A percentile compares a stretch with the other conserved stretches of the same genome.
Evolutionary conservation across 2,329 filamentous ascomycete genomes (phyloP).

Genomic region (Phialophora chinensis): DNA sequence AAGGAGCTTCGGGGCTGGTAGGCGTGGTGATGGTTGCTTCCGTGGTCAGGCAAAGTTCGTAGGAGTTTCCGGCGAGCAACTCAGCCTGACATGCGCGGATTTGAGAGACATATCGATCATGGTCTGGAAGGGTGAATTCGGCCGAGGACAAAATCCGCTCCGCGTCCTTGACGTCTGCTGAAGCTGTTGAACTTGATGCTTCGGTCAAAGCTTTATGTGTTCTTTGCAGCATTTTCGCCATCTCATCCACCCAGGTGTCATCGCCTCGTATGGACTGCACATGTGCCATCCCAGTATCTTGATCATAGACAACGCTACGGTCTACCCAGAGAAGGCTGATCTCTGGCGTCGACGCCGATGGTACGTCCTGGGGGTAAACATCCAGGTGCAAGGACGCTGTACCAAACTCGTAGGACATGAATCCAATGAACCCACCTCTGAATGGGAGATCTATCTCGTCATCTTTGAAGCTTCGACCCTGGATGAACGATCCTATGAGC

Average conservation of each 20-base stretch:
- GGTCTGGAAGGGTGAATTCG: constrained; percentile 46
- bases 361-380: constrained; percentile 56
- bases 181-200: constrained; percentile 42
- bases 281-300: constrained; percentile 64
- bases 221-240: constrained; percentile 28
- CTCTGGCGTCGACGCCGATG: constrained; percentile 62
- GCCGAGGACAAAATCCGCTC: constrained; percentile 37
- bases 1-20: constrained; percentile 54
- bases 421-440: constrained; percentile 83
- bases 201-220: neutral
- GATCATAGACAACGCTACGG: constrained; percentile 78
- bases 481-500: constrained; percentile 24
- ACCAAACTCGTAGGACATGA: constrained; percentile 83
- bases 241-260: constrained; percentile 57
- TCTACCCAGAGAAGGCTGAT: constrained; percentile 78
- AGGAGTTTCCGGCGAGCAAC: constrained; percentile 79
- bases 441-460: constrained; percentile 59
- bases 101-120: constrained; percentile 66
- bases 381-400: constrained; percentile 53
- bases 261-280: constrained; percentile 68
- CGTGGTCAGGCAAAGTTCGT: constrained; percentile 83
- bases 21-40: constrained; percentile 67
- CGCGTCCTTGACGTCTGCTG: constrained; percentile 39
- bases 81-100: constrained; percentile 72
- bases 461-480: constrained; percentile 17